phyloP scores from a whole-genome alignment of 2,329 filamentous ascomycete genomes.

The Cordyceps cateniannulata region DNA sequence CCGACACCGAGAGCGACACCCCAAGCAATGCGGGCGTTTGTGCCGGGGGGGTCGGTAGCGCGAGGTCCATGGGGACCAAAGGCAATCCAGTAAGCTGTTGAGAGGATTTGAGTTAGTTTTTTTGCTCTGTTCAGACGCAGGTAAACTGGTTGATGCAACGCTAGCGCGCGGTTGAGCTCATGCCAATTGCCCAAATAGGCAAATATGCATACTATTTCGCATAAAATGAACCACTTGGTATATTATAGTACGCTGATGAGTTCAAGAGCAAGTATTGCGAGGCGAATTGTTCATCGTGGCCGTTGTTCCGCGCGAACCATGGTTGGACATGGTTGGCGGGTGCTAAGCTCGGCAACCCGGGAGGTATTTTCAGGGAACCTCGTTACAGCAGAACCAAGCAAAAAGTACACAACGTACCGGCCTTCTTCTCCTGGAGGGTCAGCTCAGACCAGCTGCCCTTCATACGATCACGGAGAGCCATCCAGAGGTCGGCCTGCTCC shows the following conservation, averaged over 20 bases:
- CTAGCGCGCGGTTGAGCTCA: neutral
- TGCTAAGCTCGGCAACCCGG: slow-evolving; percentile 20
- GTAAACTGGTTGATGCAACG: slow-evolving; percentile 8
- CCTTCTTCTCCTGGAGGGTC: slow-evolving; percentile 97
- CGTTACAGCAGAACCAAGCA: slow-evolving; percentile 8
- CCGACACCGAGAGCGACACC: slow-evolving; percentile 64
- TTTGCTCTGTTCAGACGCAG: slow-evolving; percentile 9
- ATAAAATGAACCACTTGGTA: slow-evolving; percentile 4
- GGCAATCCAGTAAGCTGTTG: slow-evolving; percentile 93
- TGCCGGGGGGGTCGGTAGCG: slow-evolving; percentile 73
- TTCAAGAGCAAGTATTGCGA: neutral
- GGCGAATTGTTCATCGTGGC: slow-evolving; percentile 4
- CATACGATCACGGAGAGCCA: slow-evolving; percentile 96
- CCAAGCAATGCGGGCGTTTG: slow-evolving; percentile 70
- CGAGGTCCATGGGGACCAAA: slow-evolving; percentile 96
- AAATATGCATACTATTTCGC: neutral
- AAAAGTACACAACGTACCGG: slow-evolving; percentile 57
- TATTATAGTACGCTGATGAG: neutral
- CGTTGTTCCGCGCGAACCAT: slow-evolving; percentile 13
- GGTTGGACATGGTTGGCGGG: slow-evolving; percentile 13
- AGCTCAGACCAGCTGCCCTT: slow-evolving; percentile 95
- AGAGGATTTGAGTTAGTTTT: slow-evolving; percentile 34
- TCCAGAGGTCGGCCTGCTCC: slow-evolving; percentile 99
- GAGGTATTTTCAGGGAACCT: slow-evolving; percentile 28
- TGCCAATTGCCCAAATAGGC: slow-evolving; percentile 7